A percentile compares a stretch with the other conserved stretches of the same genome.
phyloP scores from a whole-genome alignment of 2,329 filamentous ascomycete genomes.

The Nannizzia gypsea region DNA sequence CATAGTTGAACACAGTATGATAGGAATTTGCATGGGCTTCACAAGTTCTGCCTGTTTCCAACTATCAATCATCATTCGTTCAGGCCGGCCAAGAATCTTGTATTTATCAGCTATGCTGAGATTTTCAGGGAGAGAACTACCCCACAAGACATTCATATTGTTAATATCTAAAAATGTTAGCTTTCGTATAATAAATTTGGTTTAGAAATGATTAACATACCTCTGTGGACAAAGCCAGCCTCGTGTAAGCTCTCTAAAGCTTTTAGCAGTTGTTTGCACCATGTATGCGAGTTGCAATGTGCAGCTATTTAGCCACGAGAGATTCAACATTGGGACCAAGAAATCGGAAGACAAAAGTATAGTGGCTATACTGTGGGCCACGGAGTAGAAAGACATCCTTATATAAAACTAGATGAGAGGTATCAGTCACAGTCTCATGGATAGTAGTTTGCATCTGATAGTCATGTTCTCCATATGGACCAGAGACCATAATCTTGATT shows the following conservation, averaged over 20 bases:
- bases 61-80: slow-evolving; percentile 3
- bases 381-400: slow-evolving; percentile 1
- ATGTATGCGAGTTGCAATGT: slow-evolving; percentile 9
- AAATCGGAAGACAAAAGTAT: slow-evolving; percentile 5
- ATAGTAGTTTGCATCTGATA: slow-evolving; percentile 7
- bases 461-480: slow-evolving; percentile 5
- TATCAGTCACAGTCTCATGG: slow-evolving; percentile 3
- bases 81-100: slow-evolving; percentile 8
- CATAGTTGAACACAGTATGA: slow-evolving; percentile 5
- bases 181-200: not conserved
- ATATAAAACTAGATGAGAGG: slow-evolving; percentile 7
- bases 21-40: slow-evolving; percentile 6
- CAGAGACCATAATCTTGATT: slow-evolving; percentile 7
- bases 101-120: slow-evolving; percentile 9
- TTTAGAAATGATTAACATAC: not conserved
- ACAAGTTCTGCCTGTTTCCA: slow-evolving; percentile 9
- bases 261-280: slow-evolving; percentile 11
- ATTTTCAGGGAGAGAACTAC: slow-evolving; percentile 6
- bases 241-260: slow-evolving; percentile 8
- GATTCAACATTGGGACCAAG: not conserved
- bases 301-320: not conserved
- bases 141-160: slow-evolving; percentile 11
- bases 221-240: slow-evolving; percentile 10
- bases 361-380: not conserved
- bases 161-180: slow-evolving; percentile 11